Conservation (phyloP, 345 rosid species). For the Turnera subulata region DNA sequence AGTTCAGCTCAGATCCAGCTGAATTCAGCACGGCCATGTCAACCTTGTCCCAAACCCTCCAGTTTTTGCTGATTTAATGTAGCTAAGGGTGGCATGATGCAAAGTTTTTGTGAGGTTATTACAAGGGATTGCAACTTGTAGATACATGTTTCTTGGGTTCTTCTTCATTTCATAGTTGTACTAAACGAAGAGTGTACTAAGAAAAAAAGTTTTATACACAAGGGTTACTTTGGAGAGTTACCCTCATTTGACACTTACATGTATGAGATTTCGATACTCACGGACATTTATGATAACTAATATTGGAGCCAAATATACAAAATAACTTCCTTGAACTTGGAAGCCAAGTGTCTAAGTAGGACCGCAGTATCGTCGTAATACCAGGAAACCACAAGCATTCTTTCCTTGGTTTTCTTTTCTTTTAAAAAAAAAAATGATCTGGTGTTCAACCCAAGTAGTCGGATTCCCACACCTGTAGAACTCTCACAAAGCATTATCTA, state of each 20-base stretch:
- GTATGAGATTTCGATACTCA: slow-evolving; percentile 73
- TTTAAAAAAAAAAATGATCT: too few relatives aligned
- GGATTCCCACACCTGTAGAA: too few relatives aligned
- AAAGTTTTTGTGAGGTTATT: too few relatives aligned
- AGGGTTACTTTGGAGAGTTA: background rate
- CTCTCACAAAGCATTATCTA: too few relatives aligned
- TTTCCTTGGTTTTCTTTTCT: too few relatives aligned
- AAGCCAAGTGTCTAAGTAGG: slow-evolving; percentile 83
- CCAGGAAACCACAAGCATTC: slow-evolving; percentile 78
- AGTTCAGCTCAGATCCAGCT: slow-evolving; percentile 92
- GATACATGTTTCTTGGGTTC: too few relatives aligned
- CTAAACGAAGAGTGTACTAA: too few relatives aligned
- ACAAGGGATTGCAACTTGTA: too few relatives aligned
- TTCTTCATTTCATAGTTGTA: too few relatives aligned
- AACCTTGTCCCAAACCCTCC: slow-evolving; percentile 80
- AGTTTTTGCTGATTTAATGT: too few relatives aligned
- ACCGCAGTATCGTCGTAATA: slow-evolving; percentile 63
- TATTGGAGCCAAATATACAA: slow-evolving; percentile 81
- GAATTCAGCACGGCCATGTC: slow-evolving; percentile 67
- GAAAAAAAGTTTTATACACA: background rate
- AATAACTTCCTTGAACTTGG: slow-evolving; percentile 97
- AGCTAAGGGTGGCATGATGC: too few relatives aligned
- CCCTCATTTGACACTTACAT: slow-evolving; percentile 44
- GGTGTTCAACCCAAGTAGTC: too few relatives aligned
- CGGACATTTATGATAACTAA: slow-evolving; percentile 71